phyloP scores from a whole-genome alignment of 2,329 filamentous ascomycete species.

The Exophiala sp. region DNA sequence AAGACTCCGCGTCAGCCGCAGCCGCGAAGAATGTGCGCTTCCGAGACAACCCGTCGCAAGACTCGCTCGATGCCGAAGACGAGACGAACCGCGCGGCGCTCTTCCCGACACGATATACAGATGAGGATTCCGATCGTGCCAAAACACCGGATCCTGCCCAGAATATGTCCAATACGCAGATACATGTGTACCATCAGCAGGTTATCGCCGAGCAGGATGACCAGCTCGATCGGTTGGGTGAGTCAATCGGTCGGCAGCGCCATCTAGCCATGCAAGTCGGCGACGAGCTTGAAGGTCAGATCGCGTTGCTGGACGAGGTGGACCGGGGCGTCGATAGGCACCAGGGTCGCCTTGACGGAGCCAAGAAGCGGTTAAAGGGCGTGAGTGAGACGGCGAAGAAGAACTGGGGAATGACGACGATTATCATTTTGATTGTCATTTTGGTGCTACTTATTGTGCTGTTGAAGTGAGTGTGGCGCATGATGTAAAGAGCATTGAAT shows the following conservation, averaged over 20 bases:
- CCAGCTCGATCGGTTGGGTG: conserved; percentile 83
- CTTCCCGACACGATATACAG: conserved; percentile 48
- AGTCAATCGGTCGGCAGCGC: conserved; percentile 80
- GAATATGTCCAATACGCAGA: conserved; percentile 72
- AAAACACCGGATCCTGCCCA: conserved; percentile 59
- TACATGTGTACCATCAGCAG: conserved; percentile 77
- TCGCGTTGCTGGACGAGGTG: conserved; percentile 82
- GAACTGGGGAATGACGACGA: conserved; percentile 80
- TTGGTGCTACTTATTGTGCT: conserved; percentile 79
- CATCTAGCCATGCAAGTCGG: conserved; percentile 95
- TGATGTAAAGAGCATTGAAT: background rate
- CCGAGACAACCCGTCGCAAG: conserved; percentile 59
- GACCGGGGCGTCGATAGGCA: conserved; percentile 81
- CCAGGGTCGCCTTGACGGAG: conserved; percentile 69
- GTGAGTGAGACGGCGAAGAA: conserved; percentile 73
- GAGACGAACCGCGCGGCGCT: conserved; percentile 56
- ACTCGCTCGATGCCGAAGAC: conserved; percentile 43
- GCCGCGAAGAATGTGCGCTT: conserved; percentile 76
- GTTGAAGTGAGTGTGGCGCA: conserved; percentile 56
- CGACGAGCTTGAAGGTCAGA: conserved; percentile 88
- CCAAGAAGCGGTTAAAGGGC: conserved; percentile 66
- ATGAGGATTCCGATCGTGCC: conserved; percentile 50
- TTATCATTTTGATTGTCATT: conserved; percentile 77
- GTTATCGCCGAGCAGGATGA: conserved; percentile 88
- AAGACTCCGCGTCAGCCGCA: conserved; percentile 37